These are phyloP conservation scores for Irpex rosettiformis DNA, from an alignment of 1,284 basidiomycete genomes.

Conservation along the genomic window DNA sequence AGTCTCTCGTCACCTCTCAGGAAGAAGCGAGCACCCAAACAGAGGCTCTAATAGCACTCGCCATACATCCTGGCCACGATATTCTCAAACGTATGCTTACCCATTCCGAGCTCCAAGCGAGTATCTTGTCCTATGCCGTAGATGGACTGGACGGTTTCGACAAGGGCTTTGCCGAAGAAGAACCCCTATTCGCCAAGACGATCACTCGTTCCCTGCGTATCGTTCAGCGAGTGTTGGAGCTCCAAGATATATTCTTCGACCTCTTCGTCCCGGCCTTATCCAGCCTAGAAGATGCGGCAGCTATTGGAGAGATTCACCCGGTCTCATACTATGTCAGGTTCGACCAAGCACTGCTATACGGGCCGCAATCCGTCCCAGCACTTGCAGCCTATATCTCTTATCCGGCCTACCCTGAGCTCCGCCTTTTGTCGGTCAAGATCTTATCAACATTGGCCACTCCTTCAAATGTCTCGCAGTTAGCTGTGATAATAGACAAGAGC, in stretches of 20 bases:
- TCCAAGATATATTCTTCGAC: slow-evolving; percentile 89
- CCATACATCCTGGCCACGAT: slow-evolving; percentile 87
- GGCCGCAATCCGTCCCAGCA: slow-evolving; percentile 74
- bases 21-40: slow-evolving; percentile 49
- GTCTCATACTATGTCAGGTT: slow-evolving; percentile 72
- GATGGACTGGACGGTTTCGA: slow-evolving; percentile 79
- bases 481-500: slow-evolving; percentile 80
- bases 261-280: slow-evolving; percentile 79
- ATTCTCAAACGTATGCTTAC: slow-evolving; percentile 81
- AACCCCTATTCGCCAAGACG: slow-evolving; percentile 70
- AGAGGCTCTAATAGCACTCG: slow-evolving; percentile 51
- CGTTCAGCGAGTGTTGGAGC: slow-evolving; percentile 76
- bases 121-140: slow-evolving; percentile 73
- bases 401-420: slow-evolving; percentile 71
- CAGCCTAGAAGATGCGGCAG: slow-evolving; percentile 55
- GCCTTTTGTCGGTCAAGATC: slow-evolving; percentile 80
- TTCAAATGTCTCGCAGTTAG: slow-evolving; percentile 62
- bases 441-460: slow-evolving; percentile 65
- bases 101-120: slow-evolving; percentile 65
- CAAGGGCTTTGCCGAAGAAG: slow-evolving; percentile 62
- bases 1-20: slow-evolving; percentile 49
- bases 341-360: slow-evolving; percentile 81
- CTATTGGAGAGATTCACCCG: slow-evolving; percentile 52
- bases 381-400: slow-evolving; percentile 83
- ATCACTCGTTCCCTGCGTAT: slow-evolving; percentile 83